Evolutionary conservation across 2,329 filamentous ascomycete genomes (phyloP).

Genomic region (Paracamarosporium sp.): DNA sequence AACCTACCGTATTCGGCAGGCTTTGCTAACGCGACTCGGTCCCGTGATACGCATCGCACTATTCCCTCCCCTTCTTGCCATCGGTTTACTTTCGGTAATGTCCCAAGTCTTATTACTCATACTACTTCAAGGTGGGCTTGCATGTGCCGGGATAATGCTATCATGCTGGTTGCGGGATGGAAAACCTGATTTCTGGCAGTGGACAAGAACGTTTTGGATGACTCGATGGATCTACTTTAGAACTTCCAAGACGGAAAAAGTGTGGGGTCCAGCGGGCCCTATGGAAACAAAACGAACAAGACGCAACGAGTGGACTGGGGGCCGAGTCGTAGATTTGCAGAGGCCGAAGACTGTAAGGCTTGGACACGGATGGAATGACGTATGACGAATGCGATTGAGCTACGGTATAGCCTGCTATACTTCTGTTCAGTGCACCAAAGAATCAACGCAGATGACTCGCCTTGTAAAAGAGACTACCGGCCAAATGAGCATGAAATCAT

Average conservation of each 20-base stretch:
- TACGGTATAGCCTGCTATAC: too few relatives aligned
- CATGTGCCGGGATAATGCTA: conserved; percentile 1
- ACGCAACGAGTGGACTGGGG: background rate
- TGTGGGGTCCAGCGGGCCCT: conserved; percentile 16
- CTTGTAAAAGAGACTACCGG: too few relatives aligned
- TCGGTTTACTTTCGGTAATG: background rate
- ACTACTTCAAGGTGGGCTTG: background rate
- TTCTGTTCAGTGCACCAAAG: too few relatives aligned
- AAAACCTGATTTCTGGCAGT: background rate
- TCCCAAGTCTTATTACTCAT: background rate
- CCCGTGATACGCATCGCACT: conserved; percentile 7
- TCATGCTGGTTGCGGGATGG: conserved; percentile 8
- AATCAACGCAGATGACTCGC: too few relatives aligned
- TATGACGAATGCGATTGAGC: too few relatives aligned
- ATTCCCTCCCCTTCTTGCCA: background rate
- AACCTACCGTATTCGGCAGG: conserved; percentile 13
- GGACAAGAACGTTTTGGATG: conserved; percentile 5
- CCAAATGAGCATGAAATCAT: too few relatives aligned
- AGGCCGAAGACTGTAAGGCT: conserved; percentile 12
- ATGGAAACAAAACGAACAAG: background rate
- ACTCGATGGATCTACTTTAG: conserved; percentile 1
- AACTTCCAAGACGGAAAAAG: background rate
- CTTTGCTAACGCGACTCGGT: conserved; percentile 11
- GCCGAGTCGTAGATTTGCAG: conserved; percentile 6
- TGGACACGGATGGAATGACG: conserved; percentile 3